Evolutionary conservation across 306 rosid species (phyloP).

Genomic region (Inga laurina): DNA sequence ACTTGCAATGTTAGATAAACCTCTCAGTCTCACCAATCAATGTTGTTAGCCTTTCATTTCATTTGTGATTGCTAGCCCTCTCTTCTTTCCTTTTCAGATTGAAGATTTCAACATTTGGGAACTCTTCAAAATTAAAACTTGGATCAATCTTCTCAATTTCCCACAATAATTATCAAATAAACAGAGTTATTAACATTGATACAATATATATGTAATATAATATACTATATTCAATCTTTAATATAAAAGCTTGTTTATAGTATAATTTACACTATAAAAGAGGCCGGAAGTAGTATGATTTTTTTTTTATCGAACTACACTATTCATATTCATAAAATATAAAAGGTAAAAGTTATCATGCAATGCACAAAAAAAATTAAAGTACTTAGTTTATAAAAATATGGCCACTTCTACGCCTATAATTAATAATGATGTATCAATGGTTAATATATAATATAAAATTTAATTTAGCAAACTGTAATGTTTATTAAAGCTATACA

Average conservation of each 20-base stretch:
- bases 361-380: no score
- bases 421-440: no score
- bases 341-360: neutral
- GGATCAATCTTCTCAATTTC: neutral
- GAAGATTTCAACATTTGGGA: neutral
- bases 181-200: neutral
- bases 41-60: slow-evolving; percentile 2
- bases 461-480: neutral
- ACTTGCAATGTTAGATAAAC: neutral
- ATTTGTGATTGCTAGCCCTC: neutral
- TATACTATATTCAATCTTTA: no score
- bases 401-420: no score
- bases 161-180: neutral
- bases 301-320: no score
- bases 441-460: neutral
- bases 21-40: neutral
- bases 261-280: no score
- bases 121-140: neutral
- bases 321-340: no score
- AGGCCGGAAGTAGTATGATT: no score
- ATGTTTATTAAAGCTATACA: neutral
- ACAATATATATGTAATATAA: no score
- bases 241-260: no score
- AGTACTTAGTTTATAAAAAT: no score
- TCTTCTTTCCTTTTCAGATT: neutral